Conservation (phyloP, 2,329 filamentous ascomycete species). For the Scedosporium apiospermum region DNA sequence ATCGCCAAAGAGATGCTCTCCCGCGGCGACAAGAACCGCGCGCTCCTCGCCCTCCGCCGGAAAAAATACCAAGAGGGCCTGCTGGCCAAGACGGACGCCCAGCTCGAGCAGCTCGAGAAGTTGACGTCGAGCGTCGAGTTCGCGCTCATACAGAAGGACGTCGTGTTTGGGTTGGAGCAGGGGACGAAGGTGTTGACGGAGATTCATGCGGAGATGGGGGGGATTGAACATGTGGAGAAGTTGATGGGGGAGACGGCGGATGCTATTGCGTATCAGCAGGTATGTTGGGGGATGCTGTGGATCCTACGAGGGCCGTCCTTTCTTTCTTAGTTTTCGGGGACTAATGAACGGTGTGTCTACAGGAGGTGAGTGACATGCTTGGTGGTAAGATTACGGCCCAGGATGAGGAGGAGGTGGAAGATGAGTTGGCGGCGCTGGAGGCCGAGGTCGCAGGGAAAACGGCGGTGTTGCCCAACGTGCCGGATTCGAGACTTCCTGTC, state of each 20-base stretch:
- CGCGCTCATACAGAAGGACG: slow-evolving; percentile 91
- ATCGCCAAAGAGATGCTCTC: slow-evolving; percentile 77
- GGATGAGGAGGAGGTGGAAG: slow-evolving; percentile 96
- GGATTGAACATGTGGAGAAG: slow-evolving; percentile 87
- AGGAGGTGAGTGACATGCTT: slow-evolving; percentile 91
- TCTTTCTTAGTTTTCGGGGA: not conserved
- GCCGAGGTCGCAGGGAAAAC: slow-evolving; percentile 19
- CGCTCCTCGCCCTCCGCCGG: slow-evolving; percentile 77
- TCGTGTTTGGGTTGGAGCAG: slow-evolving; percentile 85
- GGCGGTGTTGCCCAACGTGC: slow-evolving; percentile 17
- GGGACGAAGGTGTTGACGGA: slow-evolving; percentile 82
- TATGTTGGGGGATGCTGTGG: slow-evolving; percentile 20
- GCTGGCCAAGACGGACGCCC: slow-evolving; percentile 78
- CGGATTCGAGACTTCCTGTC: slow-evolving; percentile 10
- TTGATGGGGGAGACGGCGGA: slow-evolving; percentile 89
- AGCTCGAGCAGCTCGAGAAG: slow-evolving; percentile 88
- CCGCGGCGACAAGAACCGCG: slow-evolving; percentile 68
- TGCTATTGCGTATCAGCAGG: slow-evolving; percentile 82
- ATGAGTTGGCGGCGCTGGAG: slow-evolving; percentile 79
- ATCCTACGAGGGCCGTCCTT: slow-evolving; percentile 13
- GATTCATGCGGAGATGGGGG: slow-evolving; percentile 94
- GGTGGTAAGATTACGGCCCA: slow-evolving; percentile 82
- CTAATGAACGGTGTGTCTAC: not conserved
- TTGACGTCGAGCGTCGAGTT: slow-evolving; percentile 88
- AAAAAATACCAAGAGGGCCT: slow-evolving; percentile 97